Conservation (phyloP, 352 stramenopile species). For the Pythium aristosporum region DNA sequence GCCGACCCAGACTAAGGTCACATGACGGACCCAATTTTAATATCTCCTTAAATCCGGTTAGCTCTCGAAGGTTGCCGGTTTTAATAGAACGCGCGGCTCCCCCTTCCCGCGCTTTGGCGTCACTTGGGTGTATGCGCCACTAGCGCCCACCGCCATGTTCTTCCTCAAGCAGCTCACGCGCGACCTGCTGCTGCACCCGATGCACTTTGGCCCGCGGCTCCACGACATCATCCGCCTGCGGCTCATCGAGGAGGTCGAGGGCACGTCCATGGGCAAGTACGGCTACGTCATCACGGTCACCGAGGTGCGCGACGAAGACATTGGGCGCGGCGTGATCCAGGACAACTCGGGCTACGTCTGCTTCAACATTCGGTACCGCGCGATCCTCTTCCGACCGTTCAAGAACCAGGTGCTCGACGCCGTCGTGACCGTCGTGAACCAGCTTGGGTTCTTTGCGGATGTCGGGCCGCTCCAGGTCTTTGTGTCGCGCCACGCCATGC, state of each 20-base stretch:
- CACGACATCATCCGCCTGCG: conserved; percentile 95
- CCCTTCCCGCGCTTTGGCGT: too few relatives aligned
- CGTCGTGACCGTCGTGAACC: conserved; percentile 95
- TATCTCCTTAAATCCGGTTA: background rate
- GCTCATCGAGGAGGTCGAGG: conserved; percentile 96
- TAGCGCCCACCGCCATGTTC: conserved; percentile 48
- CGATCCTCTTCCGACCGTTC: conserved; percentile 96
- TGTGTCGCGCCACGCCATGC: conserved; percentile 95
- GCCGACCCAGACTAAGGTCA: background rate
- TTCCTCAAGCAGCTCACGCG: conserved; percentile 87
- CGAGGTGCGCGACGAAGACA: conserved; percentile 95
- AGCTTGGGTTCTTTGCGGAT: conserved; percentile 96
- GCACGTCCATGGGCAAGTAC: conserved; percentile 94
- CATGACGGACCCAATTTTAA: background rate
- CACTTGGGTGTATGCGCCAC: background rate
- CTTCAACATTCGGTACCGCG: conserved; percentile 96
- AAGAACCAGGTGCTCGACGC: conserved; percentile 98
- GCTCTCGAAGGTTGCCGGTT: background rate
- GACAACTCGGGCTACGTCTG: conserved; percentile 97
- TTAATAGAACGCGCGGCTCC: background rate
- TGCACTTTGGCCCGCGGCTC: conserved; percentile 96
- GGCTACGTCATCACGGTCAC: conserved; percentile 98
- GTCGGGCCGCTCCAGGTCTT: conserved; percentile 96
- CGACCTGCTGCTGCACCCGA: conserved; percentile 94
- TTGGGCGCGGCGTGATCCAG: conserved; percentile 96